These are phyloP conservation scores for Solanum etuberosum DNA, from an alignment of 257 asterid species.

Conservation along the genomic window DNA sequence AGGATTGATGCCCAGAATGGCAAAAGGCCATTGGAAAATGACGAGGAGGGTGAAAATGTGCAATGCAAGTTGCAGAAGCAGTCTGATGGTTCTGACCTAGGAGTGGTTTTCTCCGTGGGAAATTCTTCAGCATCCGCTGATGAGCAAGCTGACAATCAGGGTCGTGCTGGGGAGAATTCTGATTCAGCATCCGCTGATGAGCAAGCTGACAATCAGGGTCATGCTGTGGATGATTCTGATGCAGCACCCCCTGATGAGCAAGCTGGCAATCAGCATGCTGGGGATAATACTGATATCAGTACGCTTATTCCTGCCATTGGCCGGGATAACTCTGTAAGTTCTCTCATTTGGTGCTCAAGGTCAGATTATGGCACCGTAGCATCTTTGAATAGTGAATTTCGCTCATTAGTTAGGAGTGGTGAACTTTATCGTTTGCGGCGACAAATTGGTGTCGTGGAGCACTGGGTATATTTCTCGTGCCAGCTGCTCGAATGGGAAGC, in stretches of 20 bases:
- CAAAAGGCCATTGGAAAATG: constrained; percentile 47
- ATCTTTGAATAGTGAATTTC: constrained; percentile 56
- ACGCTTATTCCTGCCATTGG: constrained; percentile 73
- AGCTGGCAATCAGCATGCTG: not conserved
- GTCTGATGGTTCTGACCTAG: constrained; percentile 12
- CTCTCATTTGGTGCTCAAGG: constrained; percentile 70
- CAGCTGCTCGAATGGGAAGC: constrained; percentile 95
- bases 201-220: constrained; percentile 1
- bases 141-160: constrained; percentile 3
- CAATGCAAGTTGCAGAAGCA: constrained; percentile 35
- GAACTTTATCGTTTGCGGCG: constrained; percentile 67
- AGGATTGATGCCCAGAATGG: constrained; percentile 28
- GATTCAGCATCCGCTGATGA: not conserved
- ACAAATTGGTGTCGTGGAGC: constrained; percentile 50
- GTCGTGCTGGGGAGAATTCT: not conserved
- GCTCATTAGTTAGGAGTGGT: constrained; percentile 58
- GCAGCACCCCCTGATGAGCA: constrained; percentile 7
- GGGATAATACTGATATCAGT: constrained; percentile 43
- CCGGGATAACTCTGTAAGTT: constrained; percentile 66
- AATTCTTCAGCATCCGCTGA: constrained; percentile 5
- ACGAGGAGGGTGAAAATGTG: constrained; percentile 22
- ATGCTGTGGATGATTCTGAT: not conserved
- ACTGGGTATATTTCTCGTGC: constrained; percentile 96
- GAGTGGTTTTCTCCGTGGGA: constrained; percentile 18
- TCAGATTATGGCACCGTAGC: constrained; percentile 81